Percentiles rank a stretch among this genome's conserved stretches.
Evolutionary conservation across 768 basidiomycete species (phyloP).

Genomic region (Hygrocybe coccinea): DNA sequence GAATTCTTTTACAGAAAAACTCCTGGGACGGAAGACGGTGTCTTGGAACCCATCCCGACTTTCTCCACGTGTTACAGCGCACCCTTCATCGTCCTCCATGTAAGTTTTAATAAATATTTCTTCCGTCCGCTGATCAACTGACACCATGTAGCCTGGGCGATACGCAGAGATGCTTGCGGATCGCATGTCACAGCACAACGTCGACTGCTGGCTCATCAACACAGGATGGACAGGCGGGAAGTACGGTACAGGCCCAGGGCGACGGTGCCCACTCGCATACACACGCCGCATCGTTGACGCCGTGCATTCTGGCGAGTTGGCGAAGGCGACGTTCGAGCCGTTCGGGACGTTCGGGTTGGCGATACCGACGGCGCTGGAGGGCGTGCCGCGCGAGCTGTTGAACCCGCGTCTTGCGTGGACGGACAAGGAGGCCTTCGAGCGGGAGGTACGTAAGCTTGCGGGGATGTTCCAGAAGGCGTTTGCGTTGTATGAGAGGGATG

Average conservation of each 20-base stretch:
- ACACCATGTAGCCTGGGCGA: slow-evolving; percentile 62
- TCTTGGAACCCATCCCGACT: slow-evolving; percentile 96
- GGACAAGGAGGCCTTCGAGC: slow-evolving; percentile 83
- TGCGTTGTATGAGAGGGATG: slow-evolving; percentile 83
- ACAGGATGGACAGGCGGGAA: slow-evolving; percentile 96
- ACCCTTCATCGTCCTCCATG: slow-evolving; percentile 98
- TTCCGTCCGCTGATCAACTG: neutral
- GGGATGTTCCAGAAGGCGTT: slow-evolving; percentile 96
- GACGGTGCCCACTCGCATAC: slow-evolving; percentile 93
- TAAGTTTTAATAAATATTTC: slow-evolving; percentile 30
- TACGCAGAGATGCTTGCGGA: slow-evolving; percentile 97
- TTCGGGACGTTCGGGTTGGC: slow-evolving; percentile 80
- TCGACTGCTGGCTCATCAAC: slow-evolving; percentile 98
- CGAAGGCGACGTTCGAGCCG: slow-evolving; percentile 79
- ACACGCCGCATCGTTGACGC: slow-evolving; percentile 96
- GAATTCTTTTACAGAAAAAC: slow-evolving; percentile 63
- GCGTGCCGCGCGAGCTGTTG: slow-evolving; percentile 86
- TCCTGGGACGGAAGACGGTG: slow-evolving; percentile 97
- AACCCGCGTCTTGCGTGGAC: slow-evolving; percentile 86
- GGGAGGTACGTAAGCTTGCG: slow-evolving; percentile 82
- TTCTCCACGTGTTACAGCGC: slow-evolving; percentile 99
- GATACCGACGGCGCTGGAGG: slow-evolving; percentile 77
- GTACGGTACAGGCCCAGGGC: slow-evolving; percentile 83
- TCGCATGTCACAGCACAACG: slow-evolving; percentile 83
- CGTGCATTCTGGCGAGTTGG: slow-evolving; percentile 89